Conservation (phyloP, 305 asterid genomes). For the Stenogyne calaminthoides region DNA sequence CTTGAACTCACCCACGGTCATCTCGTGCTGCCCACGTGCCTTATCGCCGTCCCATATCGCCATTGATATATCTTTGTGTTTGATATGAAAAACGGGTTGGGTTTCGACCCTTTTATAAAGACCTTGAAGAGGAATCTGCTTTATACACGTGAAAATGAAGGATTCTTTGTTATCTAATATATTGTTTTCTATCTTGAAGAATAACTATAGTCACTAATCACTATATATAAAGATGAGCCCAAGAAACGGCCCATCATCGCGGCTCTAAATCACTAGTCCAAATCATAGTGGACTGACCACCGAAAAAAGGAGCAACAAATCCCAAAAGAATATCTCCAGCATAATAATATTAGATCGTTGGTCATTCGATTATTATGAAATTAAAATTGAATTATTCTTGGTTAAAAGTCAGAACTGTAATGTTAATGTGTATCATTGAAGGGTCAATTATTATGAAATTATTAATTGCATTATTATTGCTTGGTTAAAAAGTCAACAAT, state of each 20-base stretch:
- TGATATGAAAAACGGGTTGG: not conserved
- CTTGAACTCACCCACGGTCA: conserved; percentile 39
- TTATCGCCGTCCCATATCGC: not conserved
- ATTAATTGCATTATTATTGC: too few species aligned
- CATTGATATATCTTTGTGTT: not conserved
- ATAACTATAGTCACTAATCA: not conserved
- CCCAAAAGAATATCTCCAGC: too few species aligned
- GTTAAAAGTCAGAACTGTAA: too few species aligned
- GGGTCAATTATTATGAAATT: too few species aligned
- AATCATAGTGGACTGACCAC: too few species aligned
- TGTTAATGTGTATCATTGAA: too few species aligned
- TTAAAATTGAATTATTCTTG: too few species aligned
- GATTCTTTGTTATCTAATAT: not conserved
- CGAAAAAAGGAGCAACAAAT: too few species aligned
- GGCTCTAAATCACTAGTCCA: not conserved
- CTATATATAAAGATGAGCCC: not conserved
- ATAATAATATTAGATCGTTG: too few species aligned
- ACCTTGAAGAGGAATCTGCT: not conserved
- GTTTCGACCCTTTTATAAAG: not conserved
- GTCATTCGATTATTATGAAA: too few species aligned
- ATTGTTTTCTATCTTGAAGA: not conserved
- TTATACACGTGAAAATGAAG: not conserved
- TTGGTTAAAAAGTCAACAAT: too few species aligned
- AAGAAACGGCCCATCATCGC: not conserved
- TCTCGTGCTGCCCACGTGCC: conserved; percentile 26